Evolutionary conservation across 106 monocot species (phyloP), one percentile per base, ranked within the genome.

Genomic region (Dioscorea dumetorum): DNA sequence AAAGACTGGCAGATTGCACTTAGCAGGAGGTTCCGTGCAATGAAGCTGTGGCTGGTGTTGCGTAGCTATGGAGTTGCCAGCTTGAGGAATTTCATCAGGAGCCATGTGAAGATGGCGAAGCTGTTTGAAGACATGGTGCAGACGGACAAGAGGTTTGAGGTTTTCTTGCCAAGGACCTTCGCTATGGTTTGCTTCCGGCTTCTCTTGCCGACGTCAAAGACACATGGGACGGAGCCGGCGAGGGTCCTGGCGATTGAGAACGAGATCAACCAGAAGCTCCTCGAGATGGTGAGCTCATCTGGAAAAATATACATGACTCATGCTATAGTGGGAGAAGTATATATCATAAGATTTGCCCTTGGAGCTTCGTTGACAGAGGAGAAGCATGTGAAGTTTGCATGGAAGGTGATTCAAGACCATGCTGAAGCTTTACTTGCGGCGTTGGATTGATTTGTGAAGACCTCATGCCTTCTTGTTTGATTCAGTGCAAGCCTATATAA

Each of bases 1-100:
- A 89, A 89, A 58, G 88, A 89, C 57, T 85, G 84, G 84, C 89
- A 90, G 70, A 76, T 88, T 12, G 73, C 63, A 1, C 67, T 88
- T 7, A 66, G 78, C 48, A 59, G 81, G 1, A 64, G 88, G 16
- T 81, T 78, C 48, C 60, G 66, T 8, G 81, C 78, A 0, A 58
- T 85, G 48, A 81, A 81, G 72, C 71, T 85, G 22, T 85, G 85
- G 41, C 51, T 85, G 62, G 75, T 85, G 35, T 61, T 85, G 6
- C 23, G 81, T 49, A 75, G 74, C 21, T 78, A 78, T 33, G 75
- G 74, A 14, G 63, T 70, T 21, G 65, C 49, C 12, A 74, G 70
- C 60, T n/a, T 82, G 59, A 79, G 63, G 70, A 33, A 69, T 57
- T 72, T 67, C 61, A 62, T 80, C 1, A 54, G 79, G 62, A 79